phyloP scores from a whole-genome alignment of 768 basidiomycete species.

The Mycena rebaudengoi region DNA sequence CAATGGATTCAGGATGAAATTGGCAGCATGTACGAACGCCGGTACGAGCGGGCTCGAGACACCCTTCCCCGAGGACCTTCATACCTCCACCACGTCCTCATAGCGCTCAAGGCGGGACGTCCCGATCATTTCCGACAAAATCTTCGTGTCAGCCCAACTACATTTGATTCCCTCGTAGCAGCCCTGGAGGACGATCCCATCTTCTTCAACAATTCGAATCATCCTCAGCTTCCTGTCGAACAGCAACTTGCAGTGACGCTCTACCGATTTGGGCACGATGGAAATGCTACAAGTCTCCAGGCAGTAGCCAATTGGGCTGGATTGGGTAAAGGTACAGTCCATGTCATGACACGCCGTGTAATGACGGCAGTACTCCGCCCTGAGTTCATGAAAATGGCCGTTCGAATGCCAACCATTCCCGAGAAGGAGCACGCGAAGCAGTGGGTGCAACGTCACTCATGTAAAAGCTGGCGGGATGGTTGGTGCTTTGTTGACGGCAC shows the following conservation, averaged over 20 bases:
- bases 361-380: constrained; percentile 40
- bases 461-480: constrained; percentile 45
- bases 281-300: constrained; percentile 44
- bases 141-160: constrained; percentile 39
- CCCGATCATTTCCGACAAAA: constrained; percentile 40
- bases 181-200: constrained; percentile 30
- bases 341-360: constrained; percentile 27
- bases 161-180: constrained; percentile 42
- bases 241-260: constrained; percentile 48
- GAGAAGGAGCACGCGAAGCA: constrained; percentile 48
- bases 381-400: constrained; percentile 33
- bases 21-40: constrained; percentile 2
- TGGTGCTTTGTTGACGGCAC: constrained; percentile 52
- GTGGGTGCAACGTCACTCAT: constrained; percentile 45
- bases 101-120: constrained; percentile 26
- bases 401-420: constrained; percentile 35
- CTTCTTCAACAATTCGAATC: constrained; percentile 39
- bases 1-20: background rate
- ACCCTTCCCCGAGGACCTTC: constrained; percentile 14
- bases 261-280: constrained; percentile 48
- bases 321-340: constrained; percentile 40
- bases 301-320: constrained; percentile 51
- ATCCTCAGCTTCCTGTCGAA: constrained; percentile 35
- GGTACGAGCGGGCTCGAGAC: constrained; percentile 13
- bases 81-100: constrained; percentile 26